These are phyloP conservation scores for Zalaria sp. DNA, from an alignment of 2,329 filamentous ascomycete species.

Conservation along the genomic window DNA sequence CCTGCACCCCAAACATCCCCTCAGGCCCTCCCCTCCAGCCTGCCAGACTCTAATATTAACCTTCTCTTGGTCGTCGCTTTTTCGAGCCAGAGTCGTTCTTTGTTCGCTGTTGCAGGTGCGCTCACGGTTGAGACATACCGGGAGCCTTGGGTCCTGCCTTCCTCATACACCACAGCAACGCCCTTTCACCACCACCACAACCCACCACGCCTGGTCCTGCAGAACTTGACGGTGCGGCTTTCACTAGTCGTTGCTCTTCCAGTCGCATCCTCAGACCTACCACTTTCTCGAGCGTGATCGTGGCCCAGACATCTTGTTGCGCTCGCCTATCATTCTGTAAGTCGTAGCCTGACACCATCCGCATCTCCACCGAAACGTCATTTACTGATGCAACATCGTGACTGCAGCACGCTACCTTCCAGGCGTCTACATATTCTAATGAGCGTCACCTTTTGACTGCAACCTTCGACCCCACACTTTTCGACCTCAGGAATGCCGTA, in stretches of 20 bases:
- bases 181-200: neutral
- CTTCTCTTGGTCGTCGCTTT: too few relatives aligned
- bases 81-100: neutral
- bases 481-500: constrained; percentile 60
- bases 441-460: constrained; percentile 22
- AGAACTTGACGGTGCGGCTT: constrained; percentile 14
- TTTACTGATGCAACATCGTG: constrained; percentile 2
- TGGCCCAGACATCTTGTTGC: neutral
- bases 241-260: constrained; percentile 23
- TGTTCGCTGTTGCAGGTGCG: neutral
- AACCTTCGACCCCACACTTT: constrained; percentile 9
- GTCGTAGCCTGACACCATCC: constrained; percentile 9
- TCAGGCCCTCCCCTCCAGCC: too few relatives aligned
- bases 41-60: too few relatives aligned
- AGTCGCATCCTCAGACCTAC: constrained; percentile 12
- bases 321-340: constrained; percentile 14
- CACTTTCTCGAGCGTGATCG: neutral
- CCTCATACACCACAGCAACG: neutral
- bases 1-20: constrained; percentile 1
- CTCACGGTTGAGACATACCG: constrained; percentile 5
- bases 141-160: constrained; percentile 4
- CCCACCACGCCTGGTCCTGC: neutral
- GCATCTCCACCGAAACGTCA: neutral
- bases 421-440: constrained; percentile 23
- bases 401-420: neutral